Evolutionary conservation across 2,329 filamentous ascomycete species (phyloP), one percentile per base, ranked within the genome.

Genomic region (Xylariaceae sp.): DNA sequence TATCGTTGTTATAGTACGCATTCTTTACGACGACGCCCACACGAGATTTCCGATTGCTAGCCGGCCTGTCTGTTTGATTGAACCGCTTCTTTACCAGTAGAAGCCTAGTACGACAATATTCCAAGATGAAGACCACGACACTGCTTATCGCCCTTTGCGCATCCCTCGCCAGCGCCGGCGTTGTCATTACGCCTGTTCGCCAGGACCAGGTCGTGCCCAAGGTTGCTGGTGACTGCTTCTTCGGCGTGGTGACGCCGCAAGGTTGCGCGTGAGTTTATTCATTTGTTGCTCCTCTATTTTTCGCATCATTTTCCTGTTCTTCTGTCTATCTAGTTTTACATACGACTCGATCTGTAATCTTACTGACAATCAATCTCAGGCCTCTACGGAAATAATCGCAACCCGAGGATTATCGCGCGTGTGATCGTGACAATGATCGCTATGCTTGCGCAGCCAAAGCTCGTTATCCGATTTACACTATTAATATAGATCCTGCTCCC

Each of bases 121-220:
- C 5, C 23, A 74, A 66, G 41, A 80, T 79, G 77, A 76, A 75
- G 73, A 61, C 67, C 57, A 60, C 73, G 15, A 65, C 75, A 15
- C 66, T 75, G 13, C 53, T 79, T 52, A 55, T 80, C 39, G 76
- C 76, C 48, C 69, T 75, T 23, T 73, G 73, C 64, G 71, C 72
- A 43, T 77, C 79, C 3, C 64, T 81, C 43, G 79, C 67, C 64
- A 76, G 71, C 58, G 82, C 81, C 23, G 81, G 77, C 50, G 74
- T 84, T 42, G 79, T 85, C 65, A 78, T 81, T 64, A 82, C 79
- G 3, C 81, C 81, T 44, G 75, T 84, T 59, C 70, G 67, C 35
- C 54, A 66, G 18, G 70, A 83, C 57, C 81, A 83, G 66, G 72
- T 84, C 27, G 77, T 84, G n/a, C 63, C 71, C 23, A 78, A 75